These are phyloP conservation scores for Colletotrichum trifolii DNA, from an alignment of 2,329 filamentous ascomycete species.

Conservation along the genomic window DNA sequence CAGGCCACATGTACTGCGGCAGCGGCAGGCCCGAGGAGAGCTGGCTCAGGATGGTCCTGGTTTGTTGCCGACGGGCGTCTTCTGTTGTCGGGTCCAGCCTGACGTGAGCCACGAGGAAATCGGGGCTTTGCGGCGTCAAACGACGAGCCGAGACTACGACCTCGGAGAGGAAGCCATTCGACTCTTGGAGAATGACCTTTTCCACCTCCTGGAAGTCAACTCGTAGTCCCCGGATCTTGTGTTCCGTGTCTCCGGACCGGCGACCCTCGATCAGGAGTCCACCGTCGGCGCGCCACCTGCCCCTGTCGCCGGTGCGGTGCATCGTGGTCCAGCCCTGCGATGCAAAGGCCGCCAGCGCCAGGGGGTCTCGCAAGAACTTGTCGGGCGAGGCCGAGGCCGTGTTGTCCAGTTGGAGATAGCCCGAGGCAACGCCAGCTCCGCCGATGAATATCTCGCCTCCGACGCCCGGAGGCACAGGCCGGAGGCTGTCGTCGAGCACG, in stretches of 20 bases:
- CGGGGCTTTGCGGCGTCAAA: neutral
- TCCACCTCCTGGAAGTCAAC: slow-evolving; percentile 52
- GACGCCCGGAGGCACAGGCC: slow-evolving; percentile 51
- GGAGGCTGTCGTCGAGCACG: slow-evolving; percentile 50
- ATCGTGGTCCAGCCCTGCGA: neutral
- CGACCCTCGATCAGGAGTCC: slow-evolving; percentile 45
- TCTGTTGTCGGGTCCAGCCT: neutral
- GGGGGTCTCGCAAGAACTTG: neutral
- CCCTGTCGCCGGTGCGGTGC: slow-evolving; percentile 5
- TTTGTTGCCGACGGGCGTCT: too few species aligned
- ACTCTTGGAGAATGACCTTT: neutral
- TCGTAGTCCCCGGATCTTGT: slow-evolving; percentile 47
- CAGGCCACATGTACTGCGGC: neutral
- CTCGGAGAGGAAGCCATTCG: neutral
- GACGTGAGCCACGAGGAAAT: neutral
- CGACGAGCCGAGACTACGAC: slow-evolving; percentile 31
- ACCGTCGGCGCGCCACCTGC: slow-evolving; percentile 1
- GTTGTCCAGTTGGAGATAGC: slow-evolving; percentile 45
- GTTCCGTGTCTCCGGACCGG: slow-evolving; percentile 51
- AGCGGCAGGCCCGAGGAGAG: neutral
- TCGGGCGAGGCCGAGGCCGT: neutral
- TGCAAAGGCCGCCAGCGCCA: neutral
- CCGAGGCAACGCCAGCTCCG: slow-evolving; percentile 44
- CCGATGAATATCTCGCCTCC: slow-evolving; percentile 47
- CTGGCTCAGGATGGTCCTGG: too few species aligned